Evolutionary conservation across 1,139 yeast genomes (phyloP).

Genomic region (Hanseniaspora sp.): DNA sequence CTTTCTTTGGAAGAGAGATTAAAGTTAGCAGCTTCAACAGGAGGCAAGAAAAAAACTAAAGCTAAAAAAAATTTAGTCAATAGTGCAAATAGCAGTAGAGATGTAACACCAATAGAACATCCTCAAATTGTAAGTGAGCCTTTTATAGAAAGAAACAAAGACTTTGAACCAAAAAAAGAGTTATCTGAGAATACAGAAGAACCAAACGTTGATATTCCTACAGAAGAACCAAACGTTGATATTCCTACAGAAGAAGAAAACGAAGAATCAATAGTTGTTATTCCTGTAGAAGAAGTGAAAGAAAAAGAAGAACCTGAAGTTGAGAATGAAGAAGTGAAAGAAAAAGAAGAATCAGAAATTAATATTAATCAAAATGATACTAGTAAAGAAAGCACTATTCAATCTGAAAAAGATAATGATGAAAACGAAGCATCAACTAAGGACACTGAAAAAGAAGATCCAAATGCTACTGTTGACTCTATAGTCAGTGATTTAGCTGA

Average conservation of each 20-base stretch:
- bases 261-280: not conserved
- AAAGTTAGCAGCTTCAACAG: slow-evolving; percentile 63
- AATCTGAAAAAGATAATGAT: no score
- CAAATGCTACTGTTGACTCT: no score
- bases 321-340: not conserved
- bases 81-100: not conserved
- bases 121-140: not conserved
- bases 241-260: not conserved
- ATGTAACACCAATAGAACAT: not conserved
- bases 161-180: no score
- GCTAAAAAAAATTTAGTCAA: slow-evolving; percentile 24
- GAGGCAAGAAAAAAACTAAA: slow-evolving; percentile 25
- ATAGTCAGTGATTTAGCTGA: no score
- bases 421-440: no score
- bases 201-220: no score
- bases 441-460: no score
- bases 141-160: not conserved
- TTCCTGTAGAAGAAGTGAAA: not conserved
- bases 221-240: no score
- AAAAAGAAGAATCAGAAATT: no score
- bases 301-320: not conserved
- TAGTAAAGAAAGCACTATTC: no score
- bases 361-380: no score
- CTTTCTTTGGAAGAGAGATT: slow-evolving; percentile 68
- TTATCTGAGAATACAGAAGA: no score